These are phyloP conservation scores for Pichia sp. DNA, from an alignment of 1,139 yeast genomes.

Conservation along the genomic window DNA sequence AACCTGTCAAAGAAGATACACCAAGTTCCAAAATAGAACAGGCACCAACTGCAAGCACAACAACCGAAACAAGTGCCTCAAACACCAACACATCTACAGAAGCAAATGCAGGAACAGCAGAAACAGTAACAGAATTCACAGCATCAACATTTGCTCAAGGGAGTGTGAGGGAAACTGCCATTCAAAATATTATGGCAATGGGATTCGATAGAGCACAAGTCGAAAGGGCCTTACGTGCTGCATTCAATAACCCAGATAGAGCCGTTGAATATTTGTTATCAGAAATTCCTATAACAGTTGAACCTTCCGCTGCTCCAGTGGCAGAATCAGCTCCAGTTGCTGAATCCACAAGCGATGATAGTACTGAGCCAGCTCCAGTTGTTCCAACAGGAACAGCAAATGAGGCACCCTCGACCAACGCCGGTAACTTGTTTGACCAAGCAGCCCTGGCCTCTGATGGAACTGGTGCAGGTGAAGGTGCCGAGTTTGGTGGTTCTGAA, in stretches of 20 bases:
- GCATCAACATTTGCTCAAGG: conserved; percentile 60
- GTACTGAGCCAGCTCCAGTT: conserved; percentile 4
- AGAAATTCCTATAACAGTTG: conserved; percentile 54
- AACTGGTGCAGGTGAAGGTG: conserved; percentile 23
- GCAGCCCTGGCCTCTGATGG: conserved; percentile 52
- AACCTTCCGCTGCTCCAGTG: conserved; percentile 33
- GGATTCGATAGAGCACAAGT: conserved; percentile 89
- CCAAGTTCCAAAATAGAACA: conserved; percentile 22
- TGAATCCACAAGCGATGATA: background rate
- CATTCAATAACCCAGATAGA: conserved; percentile 95
- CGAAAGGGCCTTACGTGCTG: conserved; percentile 88
- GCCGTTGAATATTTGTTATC: conserved; percentile 93
- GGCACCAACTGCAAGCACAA: conserved; percentile 28
- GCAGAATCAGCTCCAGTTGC: conserved; percentile 20
- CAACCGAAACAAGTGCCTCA: conserved; percentile 18
- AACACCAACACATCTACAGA: conserved; percentile 24
- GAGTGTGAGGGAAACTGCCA: conserved; percentile 59
- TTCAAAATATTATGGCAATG: conserved; percentile 88
- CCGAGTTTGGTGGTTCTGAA: conserved; percentile 36
- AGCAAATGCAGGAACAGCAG: conserved; percentile 25
- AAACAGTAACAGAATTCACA: conserved; percentile 34
- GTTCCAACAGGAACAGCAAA: conserved; percentile 26
- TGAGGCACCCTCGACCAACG: conserved; percentile 27
- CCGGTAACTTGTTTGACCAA: conserved; percentile 59
- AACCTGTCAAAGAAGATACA: conserved; percentile 22